A percentile compares a stretch with the other conserved stretches of the same genome.
Conservation (phyloP, 2,329 filamentous ascomycete genomes). For the Ophiostoma sp. region DNA sequence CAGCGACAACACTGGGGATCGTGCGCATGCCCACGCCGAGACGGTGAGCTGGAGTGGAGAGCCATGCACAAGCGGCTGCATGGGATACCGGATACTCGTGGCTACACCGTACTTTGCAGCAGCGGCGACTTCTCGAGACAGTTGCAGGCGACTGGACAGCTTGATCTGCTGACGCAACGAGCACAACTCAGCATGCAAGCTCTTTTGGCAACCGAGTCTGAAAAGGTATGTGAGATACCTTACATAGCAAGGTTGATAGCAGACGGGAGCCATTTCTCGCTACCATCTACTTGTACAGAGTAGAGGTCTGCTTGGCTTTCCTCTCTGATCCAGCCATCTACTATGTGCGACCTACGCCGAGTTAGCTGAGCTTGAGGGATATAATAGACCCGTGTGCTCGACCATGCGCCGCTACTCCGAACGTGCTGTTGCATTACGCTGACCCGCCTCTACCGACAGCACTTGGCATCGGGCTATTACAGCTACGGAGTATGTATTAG, state of each 20-base stretch:
- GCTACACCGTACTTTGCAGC: not conserved
- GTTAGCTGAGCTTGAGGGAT: not conserved
- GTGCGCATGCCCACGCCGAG: not conserved
- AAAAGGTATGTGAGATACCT: too few relatives aligned
- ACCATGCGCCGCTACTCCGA: not conserved
- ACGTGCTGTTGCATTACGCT: constrained; percentile 1
- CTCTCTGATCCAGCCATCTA: too few relatives aligned
- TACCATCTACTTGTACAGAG: too few relatives aligned
- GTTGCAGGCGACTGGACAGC: too few relatives aligned
- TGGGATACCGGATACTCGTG: not conserved
- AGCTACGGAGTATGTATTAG: too few relatives aligned
- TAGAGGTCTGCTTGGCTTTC: too few relatives aligned
- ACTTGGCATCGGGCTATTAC: constrained; percentile 1
- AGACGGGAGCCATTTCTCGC: too few relatives aligned
- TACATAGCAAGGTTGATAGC: not conserved
- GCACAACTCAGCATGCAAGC: too few relatives aligned
- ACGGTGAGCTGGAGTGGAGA: constrained; percentile 10
- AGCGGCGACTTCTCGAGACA: not conserved
- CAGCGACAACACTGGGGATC: not conserved
- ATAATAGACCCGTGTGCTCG: not conserved
- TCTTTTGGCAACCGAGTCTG: too few relatives aligned
- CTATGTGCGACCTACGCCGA: too few relatives aligned
- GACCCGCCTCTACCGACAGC: not conserved
- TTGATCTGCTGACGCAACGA: too few relatives aligned
- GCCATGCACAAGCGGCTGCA: not conserved